Percentiles rank a stretch among this genome's conserved stretches.
Evolutionary conservation across 2,329 filamentous ascomycete genomes (phyloP).

Genomic region (Aspergillus jensenii): DNA sequence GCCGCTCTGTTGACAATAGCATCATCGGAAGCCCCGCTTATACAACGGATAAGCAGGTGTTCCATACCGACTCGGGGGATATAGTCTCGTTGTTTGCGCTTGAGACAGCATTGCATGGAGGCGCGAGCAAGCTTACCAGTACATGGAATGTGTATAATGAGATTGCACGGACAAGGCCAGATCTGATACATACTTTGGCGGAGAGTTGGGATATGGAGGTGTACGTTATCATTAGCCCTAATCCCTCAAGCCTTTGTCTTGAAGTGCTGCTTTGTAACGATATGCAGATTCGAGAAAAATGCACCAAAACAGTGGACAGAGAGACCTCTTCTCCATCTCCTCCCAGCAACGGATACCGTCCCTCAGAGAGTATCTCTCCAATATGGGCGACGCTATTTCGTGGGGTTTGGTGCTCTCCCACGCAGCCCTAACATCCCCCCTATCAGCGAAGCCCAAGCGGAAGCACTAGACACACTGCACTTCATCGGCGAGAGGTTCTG

Average conservation of each 20-base stretch:
- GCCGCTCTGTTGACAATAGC: conserved; percentile 18
- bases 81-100: conserved; percentile 54
- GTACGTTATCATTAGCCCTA: background rate
- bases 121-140: conserved; percentile 54
- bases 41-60: conserved; percentile 45
- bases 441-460: conserved; percentile 45
- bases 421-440: conserved; percentile 46
- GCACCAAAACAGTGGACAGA: background rate
- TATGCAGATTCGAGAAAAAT: background rate
- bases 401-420: conserved; percentile 47
- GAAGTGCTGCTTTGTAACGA: background rate
- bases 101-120: conserved; percentile 49
- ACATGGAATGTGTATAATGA: conserved; percentile 57
- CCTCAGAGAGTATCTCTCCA: conserved; percentile 60
- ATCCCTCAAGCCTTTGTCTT: too few species aligned
- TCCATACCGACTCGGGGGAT: conserved; percentile 58
- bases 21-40: conserved; percentile 46
- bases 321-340: conserved; percentile 50
- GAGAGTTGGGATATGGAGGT: conserved; percentile 41
- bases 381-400: conserved; percentile 60
- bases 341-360: conserved; percentile 45
- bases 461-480: conserved; percentile 53
- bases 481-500: conserved; percentile 48
- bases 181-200: conserved; percentile 53
- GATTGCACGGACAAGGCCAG: conserved; percentile 51